Conservation (phyloP, 495 filamentous ascomycete species). For the Evernia prunastri region DNA sequence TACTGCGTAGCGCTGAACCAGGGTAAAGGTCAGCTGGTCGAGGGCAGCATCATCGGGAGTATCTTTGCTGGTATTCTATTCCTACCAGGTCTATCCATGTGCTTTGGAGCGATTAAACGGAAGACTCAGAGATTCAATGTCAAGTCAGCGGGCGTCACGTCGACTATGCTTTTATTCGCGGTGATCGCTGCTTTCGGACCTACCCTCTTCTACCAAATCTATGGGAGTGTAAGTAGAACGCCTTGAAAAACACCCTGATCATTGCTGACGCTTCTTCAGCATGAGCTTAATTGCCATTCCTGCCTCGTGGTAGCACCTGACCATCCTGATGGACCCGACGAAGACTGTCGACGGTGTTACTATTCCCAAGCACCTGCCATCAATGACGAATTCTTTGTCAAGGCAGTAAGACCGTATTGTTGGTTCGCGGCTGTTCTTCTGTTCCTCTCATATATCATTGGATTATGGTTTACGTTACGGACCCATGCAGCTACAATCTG, state of each 20-base stretch:
- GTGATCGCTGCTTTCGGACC: slow-evolving; percentile 96
- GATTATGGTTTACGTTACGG: slow-evolving; percentile 90
- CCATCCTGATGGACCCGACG: slow-evolving; percentile 34
- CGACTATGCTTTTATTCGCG: slow-evolving; percentile 96
- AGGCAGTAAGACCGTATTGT: slow-evolving; percentile 88
- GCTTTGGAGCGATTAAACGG: slow-evolving; percentile 93
- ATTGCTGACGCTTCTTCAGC: slow-evolving; percentile 47
- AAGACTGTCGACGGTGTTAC: slow-evolving; percentile 87
- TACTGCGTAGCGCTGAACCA: slow-evolving; percentile 93
- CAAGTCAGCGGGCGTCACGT: slow-evolving; percentile 92
- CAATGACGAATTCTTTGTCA: slow-evolving; percentile 76
- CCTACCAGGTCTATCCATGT: slow-evolving; percentile 96
- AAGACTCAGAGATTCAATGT: slow-evolving; percentile 99
- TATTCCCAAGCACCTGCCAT: slow-evolving; percentile 85
- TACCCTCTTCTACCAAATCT: slow-evolving; percentile 98
- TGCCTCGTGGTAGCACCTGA: slow-evolving; percentile 45
- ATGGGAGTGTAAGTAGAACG: slow-evolving; percentile 67
- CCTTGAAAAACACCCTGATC: background rate
- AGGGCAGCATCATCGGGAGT: slow-evolving; percentile 94
- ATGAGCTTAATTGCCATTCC: slow-evolving; percentile 83
- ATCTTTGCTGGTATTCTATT: slow-evolving; percentile 97
- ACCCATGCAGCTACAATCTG: slow-evolving; percentile 97
- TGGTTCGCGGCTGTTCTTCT: slow-evolving; percentile 78
- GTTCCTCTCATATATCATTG: slow-evolving; percentile 90
- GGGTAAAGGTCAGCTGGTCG: slow-evolving; percentile 87